These are phyloP conservation scores for Cercophora sp. DNA, from an alignment of 495 filamentous ascomycete species.

Conservation along the genomic window DNA sequence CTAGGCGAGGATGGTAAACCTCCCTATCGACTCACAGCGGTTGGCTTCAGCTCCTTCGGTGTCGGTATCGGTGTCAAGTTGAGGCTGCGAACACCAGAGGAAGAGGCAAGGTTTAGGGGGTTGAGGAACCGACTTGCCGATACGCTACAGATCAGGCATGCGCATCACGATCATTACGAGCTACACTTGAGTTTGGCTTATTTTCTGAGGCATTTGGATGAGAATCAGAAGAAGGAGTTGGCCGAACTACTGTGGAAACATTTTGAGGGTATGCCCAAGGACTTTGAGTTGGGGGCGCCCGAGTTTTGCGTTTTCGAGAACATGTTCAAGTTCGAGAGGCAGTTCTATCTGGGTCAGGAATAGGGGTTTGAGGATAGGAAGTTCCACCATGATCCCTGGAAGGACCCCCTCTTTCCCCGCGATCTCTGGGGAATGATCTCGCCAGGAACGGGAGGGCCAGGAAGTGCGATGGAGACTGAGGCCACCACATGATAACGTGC, in stretches of 20 bases:
- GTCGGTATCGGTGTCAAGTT: conserved; percentile 14
- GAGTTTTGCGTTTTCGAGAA: conserved; percentile 25
- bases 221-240: conserved; percentile 10
- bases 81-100: not conserved
- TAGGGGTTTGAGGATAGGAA: no score
- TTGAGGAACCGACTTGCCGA: conserved; percentile 20
- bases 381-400: no score
- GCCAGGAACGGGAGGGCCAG: no score
- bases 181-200: conserved; percentile 24
- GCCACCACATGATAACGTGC: no score
- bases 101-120: conserved; percentile 9
- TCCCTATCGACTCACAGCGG: conserved; percentile 9
- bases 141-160: conserved; percentile 8
- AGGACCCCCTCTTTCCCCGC: no score
- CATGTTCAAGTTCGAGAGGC: conserved; percentile 18
- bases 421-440: no score
- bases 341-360: conserved; percentile 19
- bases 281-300: conserved; percentile 19
- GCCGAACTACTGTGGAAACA: conserved; percentile 7
- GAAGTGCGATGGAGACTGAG: no score
- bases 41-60: conserved; percentile 8
- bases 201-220: conserved; percentile 10
- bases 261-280: conserved; percentile 9
- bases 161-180: conserved; percentile 15
- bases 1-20: conserved; percentile 1